Base-by-base conservation (phyloP, 495 filamentous ascomycete genomes). In the Aspergillus biplanus region DNA sequence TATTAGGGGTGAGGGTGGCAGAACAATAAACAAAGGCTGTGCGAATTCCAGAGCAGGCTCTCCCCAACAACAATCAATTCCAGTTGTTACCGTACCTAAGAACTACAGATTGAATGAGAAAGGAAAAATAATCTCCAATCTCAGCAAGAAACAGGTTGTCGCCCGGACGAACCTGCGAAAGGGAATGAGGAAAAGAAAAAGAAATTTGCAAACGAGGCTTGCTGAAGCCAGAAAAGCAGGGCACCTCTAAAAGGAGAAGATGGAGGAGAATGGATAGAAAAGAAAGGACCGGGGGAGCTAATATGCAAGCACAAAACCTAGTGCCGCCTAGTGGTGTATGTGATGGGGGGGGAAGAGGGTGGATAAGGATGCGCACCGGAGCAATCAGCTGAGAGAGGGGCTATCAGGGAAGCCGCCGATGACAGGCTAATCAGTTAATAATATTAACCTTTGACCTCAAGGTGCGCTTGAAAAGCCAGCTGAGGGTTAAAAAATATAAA, bases 331-430 rank as follows among this genome's bases (percentile, higher is more conserved):
- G 67, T 66, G 57, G 56, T 52, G 62, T 57, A 52, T 59, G 65
- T 46, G 65, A 67, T 56, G 52, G 47, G 46, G 59, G 49, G 44
- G 49, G 55, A 53, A 31, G 56, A 65, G 49, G 59, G 69, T 66
- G 69, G 69, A 61, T 63, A 68, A 58, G 63, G 61, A 71, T 65
- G 56, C 65, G 59, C 72, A 73, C 70, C 69, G 68, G 68, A 71
- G 67, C 74, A 75, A 75, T 66, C 69, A 71, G 69, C 69, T 71
- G 69, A 71, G 69, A 55, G 63, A 67, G 68, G 68, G 68, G 67
- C 59, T 65, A 52, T 53, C 59, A 54, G 35, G 59, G 59, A 47
- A 65, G 67, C 62, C 34, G 59, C 54, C 54, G 59, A 65, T 65
- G 56, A 58, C 54, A 64, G 59, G 59, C 61, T 60, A 66, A 64